Evolutionary conservation across 2,329 filamentous ascomycete genomes (phyloP).

Genomic region (Phyllosticta capitalensis): DNA sequence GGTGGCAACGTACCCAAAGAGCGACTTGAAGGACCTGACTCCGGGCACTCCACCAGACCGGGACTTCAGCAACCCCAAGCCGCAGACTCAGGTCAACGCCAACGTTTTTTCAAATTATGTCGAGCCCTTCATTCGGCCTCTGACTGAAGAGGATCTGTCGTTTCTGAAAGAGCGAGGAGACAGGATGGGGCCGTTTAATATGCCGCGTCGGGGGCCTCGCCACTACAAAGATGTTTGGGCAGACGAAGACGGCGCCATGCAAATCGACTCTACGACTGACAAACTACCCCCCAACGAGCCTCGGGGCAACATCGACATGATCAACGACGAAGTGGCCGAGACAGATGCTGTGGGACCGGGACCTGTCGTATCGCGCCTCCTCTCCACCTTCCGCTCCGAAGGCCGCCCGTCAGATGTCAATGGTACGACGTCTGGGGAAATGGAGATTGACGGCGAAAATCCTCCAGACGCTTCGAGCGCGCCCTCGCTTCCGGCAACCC

Average conservation of each 20-base stretch:
- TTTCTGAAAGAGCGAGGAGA: constrained; percentile 89
- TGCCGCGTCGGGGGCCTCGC: constrained; percentile 73
- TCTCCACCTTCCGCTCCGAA: constrained; percentile 75
- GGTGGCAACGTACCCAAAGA: constrained; percentile 72
- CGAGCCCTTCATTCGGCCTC: constrained; percentile 81
- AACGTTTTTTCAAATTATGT: constrained; percentile 87
- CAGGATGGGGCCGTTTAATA: constrained; percentile 70
- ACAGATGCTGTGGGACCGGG: constrained; percentile 84
- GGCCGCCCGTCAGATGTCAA: constrained; percentile 45
- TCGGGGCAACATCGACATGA: constrained; percentile 73
- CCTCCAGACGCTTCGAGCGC: constrained; percentile 28
- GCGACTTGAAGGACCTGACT: constrained; percentile 73
- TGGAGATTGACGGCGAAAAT: constrained; percentile 38
- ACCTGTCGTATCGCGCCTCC: constrained; percentile 70
- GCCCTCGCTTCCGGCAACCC: constrained; percentile 57
- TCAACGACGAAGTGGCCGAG: constrained; percentile 78
- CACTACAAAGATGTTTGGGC: constrained; percentile 89
- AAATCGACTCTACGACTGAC: constrained; percentile 59
- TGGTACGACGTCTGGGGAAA: constrained; percentile 39
- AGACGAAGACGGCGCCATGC: constrained; percentile 78
- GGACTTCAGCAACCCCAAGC: constrained; percentile 91
- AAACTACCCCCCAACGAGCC: constrained; percentile 70
- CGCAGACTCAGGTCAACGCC: constrained; percentile 87
- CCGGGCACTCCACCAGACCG: constrained; percentile 84
- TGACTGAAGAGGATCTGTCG: constrained; percentile 87